phyloP scores from a whole-genome alignment of 2,329 filamentous ascomycete species.

The Talaromyces sp. region DNA sequence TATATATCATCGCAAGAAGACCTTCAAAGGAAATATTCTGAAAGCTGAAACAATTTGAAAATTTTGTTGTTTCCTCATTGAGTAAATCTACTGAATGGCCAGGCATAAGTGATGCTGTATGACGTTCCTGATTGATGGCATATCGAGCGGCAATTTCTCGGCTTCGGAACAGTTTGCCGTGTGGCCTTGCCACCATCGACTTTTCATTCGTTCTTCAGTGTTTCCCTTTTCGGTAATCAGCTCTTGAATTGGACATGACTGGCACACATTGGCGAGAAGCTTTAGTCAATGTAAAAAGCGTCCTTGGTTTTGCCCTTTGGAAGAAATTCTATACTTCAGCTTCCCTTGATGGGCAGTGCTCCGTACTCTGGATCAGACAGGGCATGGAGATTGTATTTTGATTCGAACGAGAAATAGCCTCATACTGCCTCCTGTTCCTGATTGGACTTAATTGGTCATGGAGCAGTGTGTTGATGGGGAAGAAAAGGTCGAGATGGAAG shows the following conservation, averaged over 20 bases:
- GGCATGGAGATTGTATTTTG: not conserved
- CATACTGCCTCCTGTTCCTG: not conserved
- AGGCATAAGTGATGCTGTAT: not conserved
- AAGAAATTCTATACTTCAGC: not conserved
- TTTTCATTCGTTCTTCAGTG: conserved; percentile 1
- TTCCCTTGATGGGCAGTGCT: not conserved
- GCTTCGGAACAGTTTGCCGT: not conserved
- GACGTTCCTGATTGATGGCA: not conserved
- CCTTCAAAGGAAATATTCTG: too few species aligned
- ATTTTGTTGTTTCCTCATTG: not conserved
- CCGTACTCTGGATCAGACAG: not conserved
- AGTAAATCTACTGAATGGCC: not conserved
- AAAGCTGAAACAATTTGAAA: too few species aligned
- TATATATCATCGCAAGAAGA: not conserved
- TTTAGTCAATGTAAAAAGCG: not conserved
- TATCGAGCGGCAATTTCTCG: not conserved
- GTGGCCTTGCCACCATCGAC: not conserved
- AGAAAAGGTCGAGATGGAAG: not conserved
- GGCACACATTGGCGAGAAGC: not conserved
- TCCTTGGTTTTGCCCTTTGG: not conserved
- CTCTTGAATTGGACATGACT: too few species aligned
- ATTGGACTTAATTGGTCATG: not conserved
- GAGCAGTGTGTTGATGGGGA: not conserved
- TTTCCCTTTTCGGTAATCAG: conserved; percentile 3
- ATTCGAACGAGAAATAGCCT: not conserved